Evolutionary conservation across 108 stramenopile genomes (phyloP).

Genomic region (Nannochloropsis oceanica): DNA sequence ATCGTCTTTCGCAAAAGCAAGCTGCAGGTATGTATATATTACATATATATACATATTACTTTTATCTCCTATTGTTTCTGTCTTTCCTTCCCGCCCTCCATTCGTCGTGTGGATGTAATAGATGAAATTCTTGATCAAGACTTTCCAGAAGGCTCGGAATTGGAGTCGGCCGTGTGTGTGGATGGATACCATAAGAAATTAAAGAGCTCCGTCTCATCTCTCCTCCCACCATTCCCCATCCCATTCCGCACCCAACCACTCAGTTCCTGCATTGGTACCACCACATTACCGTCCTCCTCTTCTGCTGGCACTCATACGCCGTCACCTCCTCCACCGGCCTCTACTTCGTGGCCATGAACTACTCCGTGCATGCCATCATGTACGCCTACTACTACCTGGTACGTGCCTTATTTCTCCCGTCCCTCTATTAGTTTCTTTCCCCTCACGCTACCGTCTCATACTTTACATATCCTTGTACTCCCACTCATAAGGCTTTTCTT

Average conservation of each 20-base stretch:
- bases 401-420: not conserved
- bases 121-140: no score
- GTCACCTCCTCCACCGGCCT: constrained; percentile 37
- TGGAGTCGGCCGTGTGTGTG: no score
- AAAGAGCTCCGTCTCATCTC: no score
- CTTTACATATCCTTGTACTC: not conserved
- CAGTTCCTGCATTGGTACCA: constrained; percentile 87
- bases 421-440: not conserved
- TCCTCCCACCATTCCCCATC: no score
- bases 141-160: no score
- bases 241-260: no score
- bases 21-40: not conserved
- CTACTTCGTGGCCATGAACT: constrained; percentile 78
- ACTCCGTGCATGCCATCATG: constrained; percentile 94
- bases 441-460: not conserved
- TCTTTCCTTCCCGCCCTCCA: not conserved
- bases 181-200: no score
- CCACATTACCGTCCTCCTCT: constrained; percentile 47
- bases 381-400: constrained; percentile 88
- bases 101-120: no score
- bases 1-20: constrained; percentile 41
- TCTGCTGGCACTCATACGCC: constrained; percentile 48
- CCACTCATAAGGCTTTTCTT: no score
- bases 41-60: no score
- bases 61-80: not conserved